phyloP scores from a whole-genome alignment of 1,139 yeast genomes.

The Yamadazyma atmosphaerica region DNA sequence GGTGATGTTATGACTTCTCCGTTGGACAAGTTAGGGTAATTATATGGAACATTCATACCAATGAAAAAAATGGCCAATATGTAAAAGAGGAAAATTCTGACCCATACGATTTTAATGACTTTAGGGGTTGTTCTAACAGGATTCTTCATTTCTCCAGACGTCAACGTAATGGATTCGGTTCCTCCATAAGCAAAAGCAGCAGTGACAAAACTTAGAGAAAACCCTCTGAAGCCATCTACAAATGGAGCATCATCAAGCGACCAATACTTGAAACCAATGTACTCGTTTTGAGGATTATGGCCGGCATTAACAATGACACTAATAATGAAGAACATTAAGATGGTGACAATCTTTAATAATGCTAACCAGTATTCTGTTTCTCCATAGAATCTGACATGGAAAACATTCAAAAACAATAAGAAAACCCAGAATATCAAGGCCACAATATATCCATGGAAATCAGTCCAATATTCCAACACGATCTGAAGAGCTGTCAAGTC shows the following conservation, averaged over 20 bases:
- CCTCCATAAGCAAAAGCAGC: slow-evolving; percentile 74
- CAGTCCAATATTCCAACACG: slow-evolving; percentile 63
- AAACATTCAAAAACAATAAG: slow-evolving; percentile 50
- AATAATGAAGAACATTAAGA: slow-evolving; percentile 40
- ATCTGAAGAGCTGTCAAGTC: slow-evolving; percentile 62
- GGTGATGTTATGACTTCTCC: slow-evolving; percentile 58
- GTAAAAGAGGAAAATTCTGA: slow-evolving; percentile 45
- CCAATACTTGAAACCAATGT: slow-evolving; percentile 43
- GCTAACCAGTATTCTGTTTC: slow-evolving; percentile 45
- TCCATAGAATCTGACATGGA: slow-evolving; percentile 52
- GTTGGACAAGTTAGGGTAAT: slow-evolving; percentile 38
- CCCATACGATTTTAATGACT: slow-evolving; percentile 59
- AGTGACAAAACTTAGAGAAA: slow-evolving; percentile 43
- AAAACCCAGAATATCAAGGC: slow-evolving; percentile 61
- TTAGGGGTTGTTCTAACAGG: slow-evolving; percentile 59
- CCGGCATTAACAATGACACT: slow-evolving; percentile 41
- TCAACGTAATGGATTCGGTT: slow-evolving; percentile 61
- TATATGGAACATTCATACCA: slow-evolving; percentile 46
- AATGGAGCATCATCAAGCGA: slow-evolving; percentile 41
- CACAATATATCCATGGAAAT: slow-evolving; percentile 57
- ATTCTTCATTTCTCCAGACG: slow-evolving; percentile 66
- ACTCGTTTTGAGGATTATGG: slow-evolving; percentile 30
- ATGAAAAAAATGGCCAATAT: slow-evolving; percentile 44
- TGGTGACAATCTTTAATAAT: slow-evolving; percentile 37
- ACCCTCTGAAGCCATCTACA: slow-evolving; percentile 42